Evolutionary conservation across 106 monocot species (phyloP).

Genomic region (Vanilla planifolia): DNA sequence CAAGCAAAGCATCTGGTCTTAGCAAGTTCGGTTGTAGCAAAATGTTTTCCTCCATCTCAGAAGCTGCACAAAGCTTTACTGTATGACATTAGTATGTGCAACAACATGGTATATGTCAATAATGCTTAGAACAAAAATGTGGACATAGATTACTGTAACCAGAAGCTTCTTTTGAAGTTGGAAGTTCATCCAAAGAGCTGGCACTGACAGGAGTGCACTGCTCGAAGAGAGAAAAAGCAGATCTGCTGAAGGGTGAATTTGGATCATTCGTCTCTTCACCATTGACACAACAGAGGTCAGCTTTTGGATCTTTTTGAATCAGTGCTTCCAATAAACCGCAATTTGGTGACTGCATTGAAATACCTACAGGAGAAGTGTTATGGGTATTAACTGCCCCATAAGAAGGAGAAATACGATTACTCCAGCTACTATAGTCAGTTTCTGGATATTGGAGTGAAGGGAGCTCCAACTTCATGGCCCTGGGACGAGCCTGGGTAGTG

Average conservation of each 20-base stretch:
- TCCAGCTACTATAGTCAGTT: constrained; percentile 13
- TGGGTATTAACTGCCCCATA: constrained; percentile 14
- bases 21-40: constrained; percentile 10
- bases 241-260: constrained; percentile 20
- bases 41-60: constrained; percentile 1
- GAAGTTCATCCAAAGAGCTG: constrained; percentile 21
- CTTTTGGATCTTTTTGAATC: constrained; percentile 3
- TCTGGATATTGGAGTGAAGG: constrained; percentile 94
- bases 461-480: constrained; percentile 81
- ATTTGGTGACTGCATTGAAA: constrained; percentile 26
- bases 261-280: constrained; percentile 24
- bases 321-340: constrained; percentile 42
- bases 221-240: constrained; percentile 35
- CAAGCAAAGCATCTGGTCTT: constrained; percentile 27
- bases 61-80: constrained; percentile 8
- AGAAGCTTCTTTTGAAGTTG: constrained; percentile 1
- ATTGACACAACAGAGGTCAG: constrained; percentile 3
- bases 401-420: constrained; percentile 7
- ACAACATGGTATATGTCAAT: not conserved
- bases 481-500: constrained; percentile 38
- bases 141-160: constrained; percentile 14
- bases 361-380: constrained; percentile 19
- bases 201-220: constrained; percentile 27
- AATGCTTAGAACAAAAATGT: not conserved
- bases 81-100: not conserved